Base-by-base conservation (phyloP, 2,329 filamentous ascomycete genomes). In the Boeremia lycopersici region DNA sequence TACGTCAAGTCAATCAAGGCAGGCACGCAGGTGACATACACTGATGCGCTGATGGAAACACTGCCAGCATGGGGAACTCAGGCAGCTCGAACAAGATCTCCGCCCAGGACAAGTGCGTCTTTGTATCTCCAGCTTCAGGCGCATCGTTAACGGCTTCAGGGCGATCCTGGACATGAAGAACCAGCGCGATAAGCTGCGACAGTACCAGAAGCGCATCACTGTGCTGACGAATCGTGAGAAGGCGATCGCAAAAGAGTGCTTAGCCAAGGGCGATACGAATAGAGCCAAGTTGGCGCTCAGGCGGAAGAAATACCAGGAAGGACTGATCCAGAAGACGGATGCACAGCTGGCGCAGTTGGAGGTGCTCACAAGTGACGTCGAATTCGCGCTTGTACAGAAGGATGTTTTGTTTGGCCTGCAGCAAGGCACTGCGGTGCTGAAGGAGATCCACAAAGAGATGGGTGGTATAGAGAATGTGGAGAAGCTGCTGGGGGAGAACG, bases 131-230 rank as follows among this genome's bases (percentile, higher is more conserved):
- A 13, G 40, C 25, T 40, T 46, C 30, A 26, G 13, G 52, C 46
- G 52, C 52, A 50, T 31, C 30, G 41, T 55, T 55, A 55, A 55
- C 46, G 46, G 31, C 43, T 36, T 46, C 73, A 97, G 93, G 80
- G 93, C 93, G 56, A 97, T 98, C 77, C 89, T 98, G 70, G 93
- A 98, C 78, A 89, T 98, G 80, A 98, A 98, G 81, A 91, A 87
- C 77, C 93, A 98, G 80, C 93, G 95, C 76, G 95, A 99, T 82
- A 96, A 92, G 76, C 88, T 99, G 3, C 93, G 96, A 71, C 92
- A 96, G 75, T 98, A 98, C 80, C 93, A 97, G 77, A 89, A 89
- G 70, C 89, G 90, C 69, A 95, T 99, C 72, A 89, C 87, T 31
- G 82, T 90, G 46, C 86, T 99, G 33, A 97, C 93, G 6, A 85